Percentiles rank a stretch among this genome's conserved stretches.
Evolutionary conservation across 2,329 filamentous ascomycete species (phyloP).

Genomic region (Amauroascus verrucosus): DNA sequence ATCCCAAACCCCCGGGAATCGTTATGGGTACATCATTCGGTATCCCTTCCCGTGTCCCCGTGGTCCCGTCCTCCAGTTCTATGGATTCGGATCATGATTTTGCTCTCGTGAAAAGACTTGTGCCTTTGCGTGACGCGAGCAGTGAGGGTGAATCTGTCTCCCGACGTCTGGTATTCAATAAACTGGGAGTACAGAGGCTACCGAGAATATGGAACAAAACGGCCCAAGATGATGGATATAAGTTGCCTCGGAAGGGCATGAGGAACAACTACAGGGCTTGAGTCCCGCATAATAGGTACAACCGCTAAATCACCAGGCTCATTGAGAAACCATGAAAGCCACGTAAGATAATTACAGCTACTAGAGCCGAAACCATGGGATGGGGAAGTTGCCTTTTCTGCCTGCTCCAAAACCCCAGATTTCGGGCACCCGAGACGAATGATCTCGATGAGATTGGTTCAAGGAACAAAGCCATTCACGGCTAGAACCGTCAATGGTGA

Average conservation of each 20-base stretch:
- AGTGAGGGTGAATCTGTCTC: not conserved
- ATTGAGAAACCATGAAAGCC: not conserved
- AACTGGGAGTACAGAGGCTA: not conserved
- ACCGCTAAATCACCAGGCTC: not conserved
- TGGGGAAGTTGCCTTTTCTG: not conserved
- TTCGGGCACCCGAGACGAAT: not conserved
- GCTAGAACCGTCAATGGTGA: not conserved
- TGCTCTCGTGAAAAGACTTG: not conserved
- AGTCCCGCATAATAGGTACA: not conserved
- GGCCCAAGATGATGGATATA: not conserved
- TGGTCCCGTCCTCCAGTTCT: not conserved
- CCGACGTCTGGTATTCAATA: not conserved
- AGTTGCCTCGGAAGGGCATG: not conserved
- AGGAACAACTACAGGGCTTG: not conserved
- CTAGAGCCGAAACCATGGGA: not conserved
- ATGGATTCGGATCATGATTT: not conserved
- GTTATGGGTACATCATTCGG: not conserved
- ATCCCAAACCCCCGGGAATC: not conserved
- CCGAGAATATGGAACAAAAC: not conserved
- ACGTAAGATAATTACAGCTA: not conserved
- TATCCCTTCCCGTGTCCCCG: not conserved
- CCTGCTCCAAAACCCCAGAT: not conserved
- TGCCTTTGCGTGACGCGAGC: not conserved
- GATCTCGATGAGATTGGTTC: not conserved
- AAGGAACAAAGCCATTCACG: not conserved